phyloP scores from a whole-genome alignment of 1,284 basidiomycete genomes.

The Stereum hirsutum region DNA sequence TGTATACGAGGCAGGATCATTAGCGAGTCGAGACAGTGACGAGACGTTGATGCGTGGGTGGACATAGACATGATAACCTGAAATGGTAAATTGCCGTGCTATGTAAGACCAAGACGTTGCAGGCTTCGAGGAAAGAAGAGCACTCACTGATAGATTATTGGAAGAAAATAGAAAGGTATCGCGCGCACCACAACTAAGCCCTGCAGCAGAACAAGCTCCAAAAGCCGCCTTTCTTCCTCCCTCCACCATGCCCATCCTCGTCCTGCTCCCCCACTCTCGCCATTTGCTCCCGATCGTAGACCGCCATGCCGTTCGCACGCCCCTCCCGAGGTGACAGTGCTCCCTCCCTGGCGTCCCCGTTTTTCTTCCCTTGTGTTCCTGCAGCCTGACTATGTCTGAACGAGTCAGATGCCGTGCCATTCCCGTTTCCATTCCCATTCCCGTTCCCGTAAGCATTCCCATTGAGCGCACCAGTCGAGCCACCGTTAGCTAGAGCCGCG shows the following conservation, averaged over 20 bases:
- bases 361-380: constrained; percentile 8
- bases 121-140: no score
- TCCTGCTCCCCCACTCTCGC: constrained; percentile 35
- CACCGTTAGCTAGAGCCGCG: constrained; percentile 18
- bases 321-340: constrained; percentile 28
- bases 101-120: no score
- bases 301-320: constrained; percentile 39
- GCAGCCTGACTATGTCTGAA: constrained; percentile 9
- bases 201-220: constrained; percentile 42
- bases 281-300: constrained; percentile 51
- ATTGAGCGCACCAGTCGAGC: constrained; percentile 10
- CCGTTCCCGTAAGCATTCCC: constrained; percentile 23
- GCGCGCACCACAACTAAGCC: constrained; percentile 17
- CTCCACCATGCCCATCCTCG: constrained; percentile 33
- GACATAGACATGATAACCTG: no score
- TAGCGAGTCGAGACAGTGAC: no score
- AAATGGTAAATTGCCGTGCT: no score
- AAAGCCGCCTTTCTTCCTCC: constrained; percentile 33
- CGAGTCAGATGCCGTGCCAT: constrained; percentile 22
- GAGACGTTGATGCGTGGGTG: no score
- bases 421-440: constrained; percentile 26
- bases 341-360: constrained; percentile 3
- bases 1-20: no score
- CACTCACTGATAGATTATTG: no score
- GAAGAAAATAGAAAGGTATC: no score